Conservation (phyloP, 176 grass and related monocot genomes). For the Triticum turgidum region DNA sequence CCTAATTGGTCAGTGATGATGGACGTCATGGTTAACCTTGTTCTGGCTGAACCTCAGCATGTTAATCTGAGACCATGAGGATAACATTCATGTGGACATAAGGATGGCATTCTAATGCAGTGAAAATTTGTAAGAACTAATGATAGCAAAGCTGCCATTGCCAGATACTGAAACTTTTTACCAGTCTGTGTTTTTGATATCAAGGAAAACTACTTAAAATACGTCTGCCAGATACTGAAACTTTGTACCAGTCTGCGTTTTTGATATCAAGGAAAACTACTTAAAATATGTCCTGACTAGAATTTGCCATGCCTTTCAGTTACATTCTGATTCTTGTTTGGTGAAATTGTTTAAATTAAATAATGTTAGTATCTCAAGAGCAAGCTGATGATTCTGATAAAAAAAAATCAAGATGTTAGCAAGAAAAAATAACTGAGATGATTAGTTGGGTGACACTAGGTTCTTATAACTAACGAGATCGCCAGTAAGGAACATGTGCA, state of each 20-base stretch:
- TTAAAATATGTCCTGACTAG: not conserved
- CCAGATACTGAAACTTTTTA: not conserved
- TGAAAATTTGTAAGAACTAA: constrained; percentile 20
- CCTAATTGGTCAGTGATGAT: constrained; percentile 44
- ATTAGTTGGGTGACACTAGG: not conserved
- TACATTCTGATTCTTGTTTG: not conserved
- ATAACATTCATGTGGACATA: constrained; percentile 15
- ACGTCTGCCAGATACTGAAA: not conserved
- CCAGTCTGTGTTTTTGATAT: not conserved
- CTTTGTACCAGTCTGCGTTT: not conserved
- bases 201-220: not conserved
- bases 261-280: not conserved
- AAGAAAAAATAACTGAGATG: not conserved
- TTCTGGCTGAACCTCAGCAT: constrained; percentile 28
- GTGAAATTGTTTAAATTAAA: not conserved
- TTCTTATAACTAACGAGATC: not conserved
- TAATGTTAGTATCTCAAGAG: not conserved
- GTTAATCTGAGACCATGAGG: constrained; percentile 32
- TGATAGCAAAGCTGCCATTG: constrained; percentile 4
- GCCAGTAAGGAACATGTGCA: constrained; percentile 1
- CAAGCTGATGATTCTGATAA: not conserved
- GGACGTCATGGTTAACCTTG: not conserved
- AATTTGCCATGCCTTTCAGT: not conserved
- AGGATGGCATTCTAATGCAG: not conserved
- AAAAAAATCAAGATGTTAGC: not conserved